Conservation (phyloP, 2,329 filamentous ascomycete species). For the Diplodia sapinea region DNA sequence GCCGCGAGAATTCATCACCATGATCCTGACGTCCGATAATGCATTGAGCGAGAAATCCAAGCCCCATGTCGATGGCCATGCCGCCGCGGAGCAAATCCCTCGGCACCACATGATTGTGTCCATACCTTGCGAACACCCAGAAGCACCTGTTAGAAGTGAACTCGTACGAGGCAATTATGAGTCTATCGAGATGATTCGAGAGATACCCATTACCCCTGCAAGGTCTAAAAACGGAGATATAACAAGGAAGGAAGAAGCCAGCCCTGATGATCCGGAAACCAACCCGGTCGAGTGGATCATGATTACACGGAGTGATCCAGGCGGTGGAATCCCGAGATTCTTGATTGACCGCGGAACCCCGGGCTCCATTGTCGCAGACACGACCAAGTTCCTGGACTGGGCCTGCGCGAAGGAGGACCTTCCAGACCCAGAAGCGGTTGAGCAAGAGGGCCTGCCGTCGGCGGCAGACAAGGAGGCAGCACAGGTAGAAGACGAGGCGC, state of each 20-base stretch:
- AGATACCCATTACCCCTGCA: constrained; percentile 66
- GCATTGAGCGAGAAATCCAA: constrained; percentile 57
- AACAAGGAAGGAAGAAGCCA: constrained; percentile 39
- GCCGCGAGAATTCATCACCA: constrained; percentile 83
- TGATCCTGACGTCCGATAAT: constrained; percentile 70
- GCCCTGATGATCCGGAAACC: constrained; percentile 54
- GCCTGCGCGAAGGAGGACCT: constrained; percentile 60
- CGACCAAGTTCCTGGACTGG: constrained; percentile 83
- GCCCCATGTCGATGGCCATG: constrained; percentile 36
- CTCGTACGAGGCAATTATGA: constrained; percentile 88
- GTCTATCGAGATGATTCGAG: constrained; percentile 87
- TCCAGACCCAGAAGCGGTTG: constrained; percentile 43
- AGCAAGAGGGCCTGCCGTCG: constrained; percentile 30
- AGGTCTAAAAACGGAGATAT: constrained; percentile 47
- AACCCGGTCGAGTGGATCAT: constrained; percentile 89
- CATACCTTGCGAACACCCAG: constrained; percentile 78
- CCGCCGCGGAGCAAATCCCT: constrained; percentile 52
- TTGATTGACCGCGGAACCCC: constrained; percentile 91
- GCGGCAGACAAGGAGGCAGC: background rate
- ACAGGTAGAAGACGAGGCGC: constrained; percentile 1
- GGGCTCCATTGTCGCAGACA: constrained; percentile 77
- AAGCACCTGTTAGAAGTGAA: constrained; percentile 71
- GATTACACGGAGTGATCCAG: constrained; percentile 87
- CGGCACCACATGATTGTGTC: constrained; percentile 87
- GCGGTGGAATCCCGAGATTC: constrained; percentile 85